Evolutionary conservation across 139 green algal species (phyloP).

Genomic region (Pleodorina starrii): DNA sequence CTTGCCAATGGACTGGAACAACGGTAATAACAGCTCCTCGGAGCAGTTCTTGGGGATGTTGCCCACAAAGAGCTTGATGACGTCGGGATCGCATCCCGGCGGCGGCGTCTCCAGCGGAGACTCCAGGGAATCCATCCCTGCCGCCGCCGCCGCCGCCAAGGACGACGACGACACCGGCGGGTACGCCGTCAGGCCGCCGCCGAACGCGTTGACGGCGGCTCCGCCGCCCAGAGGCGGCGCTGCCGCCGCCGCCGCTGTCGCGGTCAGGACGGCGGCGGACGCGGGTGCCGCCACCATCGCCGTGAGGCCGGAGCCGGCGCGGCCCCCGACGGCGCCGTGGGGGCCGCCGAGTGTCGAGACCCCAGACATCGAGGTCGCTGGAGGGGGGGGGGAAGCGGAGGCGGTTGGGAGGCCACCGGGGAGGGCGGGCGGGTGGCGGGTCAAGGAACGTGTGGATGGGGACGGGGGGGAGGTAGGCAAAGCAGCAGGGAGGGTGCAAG

Average conservation of each 20-base stretch:
- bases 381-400: too few relatives aligned
- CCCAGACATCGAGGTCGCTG: too few relatives aligned
- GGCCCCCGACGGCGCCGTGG: too few relatives aligned
- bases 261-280: not conserved
- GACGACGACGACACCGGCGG: too few relatives aligned
- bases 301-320: too few relatives aligned
- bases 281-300: not conserved
- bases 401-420: too few relatives aligned
- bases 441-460: too few relatives aligned
- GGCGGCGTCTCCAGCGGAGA: slow-evolving; percentile 52
- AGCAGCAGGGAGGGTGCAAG: too few relatives aligned
- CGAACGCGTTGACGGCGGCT: not conserved
- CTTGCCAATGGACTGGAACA: slow-evolving; percentile 73
- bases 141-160: not conserved
- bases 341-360: too few relatives aligned
- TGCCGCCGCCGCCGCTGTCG: not conserved
- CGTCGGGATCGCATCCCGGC: slow-evolving; percentile 55
- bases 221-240: not conserved
- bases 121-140: not conserved
- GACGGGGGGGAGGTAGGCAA: too few relatives aligned
- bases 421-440: too few relatives aligned
- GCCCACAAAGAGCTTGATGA: slow-evolving; percentile 77
- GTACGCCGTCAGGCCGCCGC: too few relatives aligned
- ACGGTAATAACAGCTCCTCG: slow-evolving; percentile 70
- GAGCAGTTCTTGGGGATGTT: slow-evolving; percentile 77